Percentiles rank a stretch among this genome's conserved stretches.
Conservation (phyloP, 345 rosid genomes). For the Hypericum perforatum region DNA sequence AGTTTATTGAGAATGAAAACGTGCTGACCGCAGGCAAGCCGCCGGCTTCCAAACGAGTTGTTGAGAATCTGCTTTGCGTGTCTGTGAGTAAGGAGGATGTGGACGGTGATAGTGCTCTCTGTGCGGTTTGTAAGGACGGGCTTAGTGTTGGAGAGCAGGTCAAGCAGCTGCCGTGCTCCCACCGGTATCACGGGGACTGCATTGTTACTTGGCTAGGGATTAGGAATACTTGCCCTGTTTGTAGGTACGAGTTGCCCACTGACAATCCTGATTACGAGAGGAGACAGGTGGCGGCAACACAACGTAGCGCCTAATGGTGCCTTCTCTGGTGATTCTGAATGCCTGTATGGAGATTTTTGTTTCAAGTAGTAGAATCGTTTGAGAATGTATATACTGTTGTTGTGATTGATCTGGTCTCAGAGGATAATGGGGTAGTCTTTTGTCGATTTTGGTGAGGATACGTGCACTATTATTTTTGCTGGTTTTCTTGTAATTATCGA, state of each 20-base stretch:
- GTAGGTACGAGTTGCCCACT: constrained; percentile 78
- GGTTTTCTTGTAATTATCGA: constrained; percentile 15
- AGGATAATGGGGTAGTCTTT: constrained; percentile 13
- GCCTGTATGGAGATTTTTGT: constrained; percentile 18
- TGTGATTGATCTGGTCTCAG: constrained; percentile 9
- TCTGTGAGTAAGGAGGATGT: constrained; percentile 38
- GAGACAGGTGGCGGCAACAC: constrained; percentile 22
- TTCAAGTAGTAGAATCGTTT: constrained; percentile 17
- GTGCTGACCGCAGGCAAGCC: constrained; percentile 40
- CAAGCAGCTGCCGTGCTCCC: constrained; percentile 72
- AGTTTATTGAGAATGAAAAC: constrained; percentile 59
- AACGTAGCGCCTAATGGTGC: constrained; percentile 14
- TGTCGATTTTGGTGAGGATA: constrained; percentile 11
- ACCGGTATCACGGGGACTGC: constrained; percentile 76
- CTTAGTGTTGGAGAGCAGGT: constrained; percentile 45
- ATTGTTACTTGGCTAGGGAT: constrained; percentile 74
- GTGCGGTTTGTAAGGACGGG: constrained; percentile 88
- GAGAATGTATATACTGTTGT: constrained; percentile 23
- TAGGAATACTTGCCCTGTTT: constrained; percentile 92
- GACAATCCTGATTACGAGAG: constrained; percentile 66
- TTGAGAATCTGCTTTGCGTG: constrained; percentile 51
- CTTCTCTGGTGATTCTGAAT: constrained; percentile 20
- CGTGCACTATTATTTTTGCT: constrained; percentile 14
- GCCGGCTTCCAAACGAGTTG: constrained; percentile 55
- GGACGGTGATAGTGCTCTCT: constrained; percentile 32